Conservation (phyloP, 2,329 filamentous ascomycete species). For the Bipolaris bicolor region DNA sequence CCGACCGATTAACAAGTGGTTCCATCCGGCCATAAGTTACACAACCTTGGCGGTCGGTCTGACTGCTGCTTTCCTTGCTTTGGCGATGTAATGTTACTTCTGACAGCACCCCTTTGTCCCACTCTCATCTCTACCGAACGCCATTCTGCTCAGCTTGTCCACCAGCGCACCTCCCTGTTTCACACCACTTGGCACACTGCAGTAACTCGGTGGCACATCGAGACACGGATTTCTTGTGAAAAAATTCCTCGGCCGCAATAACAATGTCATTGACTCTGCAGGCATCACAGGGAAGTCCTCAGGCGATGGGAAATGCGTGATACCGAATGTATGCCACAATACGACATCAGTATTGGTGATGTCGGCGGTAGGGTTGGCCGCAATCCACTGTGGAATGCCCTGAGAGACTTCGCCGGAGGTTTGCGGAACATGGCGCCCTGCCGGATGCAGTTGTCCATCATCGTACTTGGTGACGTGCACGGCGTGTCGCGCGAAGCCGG, state of each 20-base stretch:
- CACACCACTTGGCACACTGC: neutral
- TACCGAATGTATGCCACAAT: conserved; percentile 39
- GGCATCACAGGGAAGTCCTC: conserved; percentile 45
- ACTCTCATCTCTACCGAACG: neutral
- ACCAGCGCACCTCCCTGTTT: neutral
- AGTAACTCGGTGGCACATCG: conserved; percentile 26
- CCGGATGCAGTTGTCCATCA: conserved; percentile 35
- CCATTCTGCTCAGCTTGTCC: neutral
- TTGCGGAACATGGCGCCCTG: conserved; percentile 36
- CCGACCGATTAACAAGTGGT: neutral
- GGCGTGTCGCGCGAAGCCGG: conserved; percentile 32
- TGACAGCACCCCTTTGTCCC: neutral
- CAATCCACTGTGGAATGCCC: conserved; percentile 28
- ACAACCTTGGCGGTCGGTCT: neutral
- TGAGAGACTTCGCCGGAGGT: conserved; percentile 28
- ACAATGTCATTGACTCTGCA: conserved; percentile 32
- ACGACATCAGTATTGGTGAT: conserved; percentile 35
- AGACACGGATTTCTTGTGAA: conserved; percentile 33
- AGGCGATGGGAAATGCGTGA: conserved; percentile 37
- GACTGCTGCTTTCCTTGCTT: neutral
- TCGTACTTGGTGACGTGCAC: conserved; percentile 37
- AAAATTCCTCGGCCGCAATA: conserved; percentile 35
- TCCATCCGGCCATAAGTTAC: neutral
- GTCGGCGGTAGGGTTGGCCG: conserved; percentile 1
- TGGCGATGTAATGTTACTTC: neutral